Evolutionary conservation across 169 alveolate genomes (phyloP).

Genomic region (Perkinsus marinus): DNA sequence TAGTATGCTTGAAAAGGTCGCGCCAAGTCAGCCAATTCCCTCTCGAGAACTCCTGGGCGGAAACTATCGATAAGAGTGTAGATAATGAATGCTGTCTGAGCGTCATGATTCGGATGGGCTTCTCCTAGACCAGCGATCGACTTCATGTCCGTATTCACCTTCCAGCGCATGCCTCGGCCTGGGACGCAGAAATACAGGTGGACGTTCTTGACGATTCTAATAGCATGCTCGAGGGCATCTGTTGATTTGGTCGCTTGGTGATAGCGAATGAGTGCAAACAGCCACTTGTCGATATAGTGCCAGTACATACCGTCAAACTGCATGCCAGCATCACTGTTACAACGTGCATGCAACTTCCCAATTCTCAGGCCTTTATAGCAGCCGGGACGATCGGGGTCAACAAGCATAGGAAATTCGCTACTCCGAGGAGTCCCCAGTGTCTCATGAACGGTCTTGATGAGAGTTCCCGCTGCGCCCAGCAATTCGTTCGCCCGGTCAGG

Average conservation of each 20-base stretch:
- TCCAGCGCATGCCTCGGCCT: not conserved
- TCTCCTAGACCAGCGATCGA: not conserved
- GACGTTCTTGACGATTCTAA: not conserved
- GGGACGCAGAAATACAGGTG: not conserved
- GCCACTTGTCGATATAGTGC: not conserved
- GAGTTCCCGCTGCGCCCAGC: not conserved
- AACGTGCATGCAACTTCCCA: not conserved
- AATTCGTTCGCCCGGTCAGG: not conserved
- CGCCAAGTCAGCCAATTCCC: not conserved
- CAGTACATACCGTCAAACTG: not conserved
- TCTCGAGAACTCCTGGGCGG: not conserved
- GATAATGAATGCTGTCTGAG: not conserved
- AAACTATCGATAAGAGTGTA: not conserved
- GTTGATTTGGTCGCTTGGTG: not conserved
- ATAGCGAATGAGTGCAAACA: not conserved
- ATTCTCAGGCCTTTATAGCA: not conserved
- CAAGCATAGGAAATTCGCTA: not conserved
- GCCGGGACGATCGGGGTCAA: not conserved
- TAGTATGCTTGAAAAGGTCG: not conserved
- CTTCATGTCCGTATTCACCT: not conserved
- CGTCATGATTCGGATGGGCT: not conserved
- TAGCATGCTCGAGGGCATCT: not conserved
- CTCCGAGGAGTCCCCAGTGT: not conserved
- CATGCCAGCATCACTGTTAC: not conserved
- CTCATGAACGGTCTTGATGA: not conserved